These are phyloP conservation scores for Raddia distichophylla DNA, from an alignment of 176 grass and related monocot genomes.

Conservation along the genomic window DNA sequence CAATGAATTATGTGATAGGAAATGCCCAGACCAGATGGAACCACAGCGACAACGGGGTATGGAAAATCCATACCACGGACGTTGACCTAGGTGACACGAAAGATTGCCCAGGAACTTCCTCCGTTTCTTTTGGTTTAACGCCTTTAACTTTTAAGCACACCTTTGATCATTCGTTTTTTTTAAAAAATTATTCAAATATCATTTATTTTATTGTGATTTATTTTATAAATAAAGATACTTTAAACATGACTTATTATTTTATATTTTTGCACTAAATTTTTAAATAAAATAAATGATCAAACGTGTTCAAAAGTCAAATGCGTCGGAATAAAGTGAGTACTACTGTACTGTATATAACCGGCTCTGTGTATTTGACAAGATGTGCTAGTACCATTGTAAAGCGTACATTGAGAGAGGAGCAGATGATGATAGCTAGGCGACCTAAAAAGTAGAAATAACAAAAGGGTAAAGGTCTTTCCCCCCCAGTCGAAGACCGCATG, in stretches of 20 bases:
- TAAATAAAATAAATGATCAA: too few relatives aligned
- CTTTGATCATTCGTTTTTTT: too few relatives aligned
- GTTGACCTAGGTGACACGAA: neutral
- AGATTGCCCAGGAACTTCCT: neutral
- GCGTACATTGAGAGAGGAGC: constrained; percentile 34
- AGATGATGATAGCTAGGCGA: constrained; percentile 41
- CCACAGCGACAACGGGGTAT: neutral
- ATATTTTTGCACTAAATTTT: too few relatives aligned
- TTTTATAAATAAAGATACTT: too few relatives aligned
- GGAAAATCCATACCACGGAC: neutral
- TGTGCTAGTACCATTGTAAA: constrained; percentile 42
- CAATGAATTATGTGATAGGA: constrained; percentile 19
- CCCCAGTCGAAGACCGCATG: constrained; percentile 51
- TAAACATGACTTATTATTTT: too few relatives aligned
- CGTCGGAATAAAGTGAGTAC: too few relatives aligned
- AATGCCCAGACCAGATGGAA: constrained; percentile 42
- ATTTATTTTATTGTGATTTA: too few relatives aligned
- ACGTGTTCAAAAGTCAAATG: too few relatives aligned
- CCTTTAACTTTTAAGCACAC: too few relatives aligned
- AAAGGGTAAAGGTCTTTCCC: constrained; percentile 38
- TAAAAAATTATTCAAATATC: too few relatives aligned
- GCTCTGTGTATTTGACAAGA: constrained; percentile 25
- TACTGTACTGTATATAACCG: neutral
- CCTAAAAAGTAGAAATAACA: constrained; percentile 49
- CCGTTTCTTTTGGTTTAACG: too few relatives aligned